phyloP scores from a whole-genome alignment of 1,139 yeast genomes.

The Saccharomyces hybrid region DNA sequence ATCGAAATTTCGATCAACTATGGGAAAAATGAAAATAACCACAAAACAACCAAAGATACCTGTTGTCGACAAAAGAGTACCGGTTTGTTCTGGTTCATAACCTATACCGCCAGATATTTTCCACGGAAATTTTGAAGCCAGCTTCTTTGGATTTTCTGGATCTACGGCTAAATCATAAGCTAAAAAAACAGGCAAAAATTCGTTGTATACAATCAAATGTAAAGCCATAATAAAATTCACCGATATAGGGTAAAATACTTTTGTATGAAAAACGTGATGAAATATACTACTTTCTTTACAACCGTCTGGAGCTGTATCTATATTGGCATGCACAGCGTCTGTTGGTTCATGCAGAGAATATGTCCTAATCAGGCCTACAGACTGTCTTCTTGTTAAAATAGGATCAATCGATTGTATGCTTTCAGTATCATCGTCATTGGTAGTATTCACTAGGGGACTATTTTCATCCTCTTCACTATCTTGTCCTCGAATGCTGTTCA shows the following conservation, averaged over 20 bases:
- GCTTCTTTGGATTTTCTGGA: slow-evolving; percentile 14
- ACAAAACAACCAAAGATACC: slow-evolving; percentile 51
- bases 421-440: slow-evolving; percentile 13
- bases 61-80: slow-evolving; percentile 46
- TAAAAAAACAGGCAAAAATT: slow-evolving; percentile 53
- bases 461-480: slow-evolving; percentile 1
- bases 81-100: slow-evolving; percentile 42
- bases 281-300: slow-evolving; percentile 15
- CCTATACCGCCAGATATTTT: slow-evolving; percentile 46
- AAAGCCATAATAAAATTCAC: slow-evolving; percentile 41
- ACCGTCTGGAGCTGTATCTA: slow-evolving; percentile 13
- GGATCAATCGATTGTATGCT: slow-evolving; percentile 30
- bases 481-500: background rate
- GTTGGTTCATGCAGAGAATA: slow-evolving; percentile 34
- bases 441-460: slow-evolving; percentile 2
- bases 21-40: slow-evolving; percentile 48
- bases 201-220: slow-evolving; percentile 49
- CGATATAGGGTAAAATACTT: slow-evolving; percentile 38
- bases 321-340: slow-evolving; percentile 13
- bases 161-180: slow-evolving; percentile 40
- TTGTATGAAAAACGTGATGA: slow-evolving; percentile 32
- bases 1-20: slow-evolving; percentile 44
- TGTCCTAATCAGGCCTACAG: slow-evolving; percentile 37
- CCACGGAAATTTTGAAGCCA: slow-evolving; percentile 41
- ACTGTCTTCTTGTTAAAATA: slow-evolving; percentile 35